phyloP scores from a whole-genome alignment of 2,329 filamentous ascomycete species.

The Colletotrichum sp. region DNA sequence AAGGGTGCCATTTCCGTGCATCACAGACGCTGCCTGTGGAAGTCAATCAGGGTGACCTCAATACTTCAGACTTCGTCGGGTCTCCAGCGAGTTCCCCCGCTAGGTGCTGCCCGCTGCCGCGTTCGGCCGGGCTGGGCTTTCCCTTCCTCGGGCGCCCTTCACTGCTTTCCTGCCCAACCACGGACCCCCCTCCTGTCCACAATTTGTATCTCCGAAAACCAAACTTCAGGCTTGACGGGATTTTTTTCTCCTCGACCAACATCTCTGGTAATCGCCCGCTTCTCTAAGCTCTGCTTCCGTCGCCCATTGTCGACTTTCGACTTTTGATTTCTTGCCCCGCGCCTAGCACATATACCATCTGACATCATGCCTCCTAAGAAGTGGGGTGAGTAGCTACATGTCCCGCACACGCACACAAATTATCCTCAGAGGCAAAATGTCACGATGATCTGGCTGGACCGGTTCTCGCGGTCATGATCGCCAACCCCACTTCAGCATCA shows the following conservation, averaged over 20 bases:
- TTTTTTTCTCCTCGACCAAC: background rate
- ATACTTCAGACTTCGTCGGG: background rate
- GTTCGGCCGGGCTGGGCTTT: slow-evolving; percentile 9
- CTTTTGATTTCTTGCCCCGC: background rate
- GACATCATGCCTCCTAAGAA: slow-evolving; percentile 49
- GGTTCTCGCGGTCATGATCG: background rate
- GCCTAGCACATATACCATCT: slow-evolving; percentile 7
- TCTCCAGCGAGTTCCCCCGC: slow-evolving; percentile 11
- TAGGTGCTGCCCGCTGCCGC: slow-evolving; percentile 1
- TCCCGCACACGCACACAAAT: slow-evolving; percentile 20
- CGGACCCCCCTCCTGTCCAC: slow-evolving; percentile 13
- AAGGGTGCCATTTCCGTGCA: background rate
- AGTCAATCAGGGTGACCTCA: background rate
- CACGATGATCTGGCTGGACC: slow-evolving; percentile 1
- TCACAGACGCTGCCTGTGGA: background rate
- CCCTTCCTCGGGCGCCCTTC: slow-evolving; percentile 4
- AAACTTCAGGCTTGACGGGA: background rate
- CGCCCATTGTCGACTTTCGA: background rate
- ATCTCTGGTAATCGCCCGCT: background rate
- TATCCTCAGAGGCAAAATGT: slow-evolving; percentile 17
- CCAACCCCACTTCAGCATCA: background rate
- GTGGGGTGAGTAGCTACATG: slow-evolving; percentile 43
- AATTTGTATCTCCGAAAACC: slow-evolving; percentile 8
- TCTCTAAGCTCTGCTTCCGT: background rate
- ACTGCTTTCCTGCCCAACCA: slow-evolving; percentile 20